phyloP scores from a whole-genome alignment of 2,329 filamentous ascomycete species.

The Cladosporium sp. region DNA sequence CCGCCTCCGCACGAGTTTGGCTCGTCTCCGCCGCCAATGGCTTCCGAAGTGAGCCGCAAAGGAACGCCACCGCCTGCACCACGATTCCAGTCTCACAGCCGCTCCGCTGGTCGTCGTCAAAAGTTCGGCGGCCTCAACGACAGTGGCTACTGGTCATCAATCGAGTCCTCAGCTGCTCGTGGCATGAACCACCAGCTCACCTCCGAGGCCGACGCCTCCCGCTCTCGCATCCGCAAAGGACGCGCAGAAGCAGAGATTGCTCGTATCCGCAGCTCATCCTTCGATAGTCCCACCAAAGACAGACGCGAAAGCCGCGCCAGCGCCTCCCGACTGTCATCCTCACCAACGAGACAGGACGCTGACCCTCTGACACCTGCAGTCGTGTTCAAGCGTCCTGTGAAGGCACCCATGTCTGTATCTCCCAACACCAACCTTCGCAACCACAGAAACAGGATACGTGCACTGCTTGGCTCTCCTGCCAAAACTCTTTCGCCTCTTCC shows the following conservation, averaged over 20 bases:
- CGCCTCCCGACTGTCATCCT: constrained; percentile 37
- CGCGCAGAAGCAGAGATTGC: constrained; percentile 95
- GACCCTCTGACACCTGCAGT: constrained; percentile 77
- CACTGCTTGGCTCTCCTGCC: constrained; percentile 78
- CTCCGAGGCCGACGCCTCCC: constrained; percentile 72
- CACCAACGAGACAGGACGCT: constrained; percentile 42
- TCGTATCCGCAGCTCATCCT: constrained; percentile 86
- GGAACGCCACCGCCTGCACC: constrained; percentile 75
- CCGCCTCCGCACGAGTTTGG: constrained; percentile 71
- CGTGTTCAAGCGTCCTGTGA: constrained; percentile 71
- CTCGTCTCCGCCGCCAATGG: constrained; percentile 90
- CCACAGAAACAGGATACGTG: constrained; percentile 79
- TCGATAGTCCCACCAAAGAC: constrained; percentile 80
- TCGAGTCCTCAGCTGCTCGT: constrained; percentile 85
- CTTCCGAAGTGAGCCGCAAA: constrained; percentile 63
- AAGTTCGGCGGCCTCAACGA: constrained; percentile 83
- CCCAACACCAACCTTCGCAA: constrained; percentile 90
- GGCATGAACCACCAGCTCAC: constrained; percentile 64
- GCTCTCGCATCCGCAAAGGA: constrained; percentile 77
- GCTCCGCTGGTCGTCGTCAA: constrained; percentile 67
- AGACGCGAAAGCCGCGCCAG: constrained; percentile 54
- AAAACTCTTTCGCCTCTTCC: constrained; percentile 55
- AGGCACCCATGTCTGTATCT: constrained; percentile 75
- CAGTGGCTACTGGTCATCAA: constrained; percentile 94
- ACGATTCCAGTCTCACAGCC: constrained; percentile 64